Percentiles rank a stretch among this genome's conserved stretches.
Conservation (phyloP, 148 eudicot genomes). For the Persicaria maculosa region DNA sequence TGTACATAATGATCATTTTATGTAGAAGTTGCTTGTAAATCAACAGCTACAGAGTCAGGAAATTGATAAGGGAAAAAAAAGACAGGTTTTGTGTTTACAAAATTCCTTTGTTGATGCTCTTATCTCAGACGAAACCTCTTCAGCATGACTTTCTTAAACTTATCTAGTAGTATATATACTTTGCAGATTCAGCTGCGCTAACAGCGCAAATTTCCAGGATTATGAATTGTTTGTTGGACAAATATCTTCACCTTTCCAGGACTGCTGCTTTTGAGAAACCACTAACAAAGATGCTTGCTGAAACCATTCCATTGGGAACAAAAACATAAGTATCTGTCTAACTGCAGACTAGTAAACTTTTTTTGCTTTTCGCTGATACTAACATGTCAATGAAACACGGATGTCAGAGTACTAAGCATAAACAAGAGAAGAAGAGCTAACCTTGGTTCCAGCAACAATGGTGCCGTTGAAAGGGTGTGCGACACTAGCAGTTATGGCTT, state of each 20-base stretch:
- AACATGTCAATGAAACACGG: neutral
- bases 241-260: constrained; percentile 28
- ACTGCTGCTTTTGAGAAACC: constrained; percentile 42
- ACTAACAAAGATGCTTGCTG: constrained; percentile 62
- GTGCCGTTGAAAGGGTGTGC: constrained; percentile 63
- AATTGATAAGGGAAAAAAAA: neutral
- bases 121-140: neutral
- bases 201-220: neutral
- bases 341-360: neutral
- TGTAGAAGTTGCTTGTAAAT: neutral
- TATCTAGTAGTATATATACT: too few relatives aligned
- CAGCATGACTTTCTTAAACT: neutral
- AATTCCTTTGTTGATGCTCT: neutral
- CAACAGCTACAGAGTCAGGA: neutral
- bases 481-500: constrained; percentile 63
- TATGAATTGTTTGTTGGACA: constrained; percentile 1
- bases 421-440: constrained; percentile 17
- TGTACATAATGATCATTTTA: neutral
- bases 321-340: neutral
- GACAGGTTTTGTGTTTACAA: neutral
- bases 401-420: neutral
- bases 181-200: neutral
- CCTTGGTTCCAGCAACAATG: constrained; percentile 87
- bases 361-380: neutral
- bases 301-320: constrained; percentile 16